These are phyloP conservation scores for Calycina marina DNA, from an alignment of 2,329 filamentous ascomycete genomes.

Conservation along the genomic window DNA sequence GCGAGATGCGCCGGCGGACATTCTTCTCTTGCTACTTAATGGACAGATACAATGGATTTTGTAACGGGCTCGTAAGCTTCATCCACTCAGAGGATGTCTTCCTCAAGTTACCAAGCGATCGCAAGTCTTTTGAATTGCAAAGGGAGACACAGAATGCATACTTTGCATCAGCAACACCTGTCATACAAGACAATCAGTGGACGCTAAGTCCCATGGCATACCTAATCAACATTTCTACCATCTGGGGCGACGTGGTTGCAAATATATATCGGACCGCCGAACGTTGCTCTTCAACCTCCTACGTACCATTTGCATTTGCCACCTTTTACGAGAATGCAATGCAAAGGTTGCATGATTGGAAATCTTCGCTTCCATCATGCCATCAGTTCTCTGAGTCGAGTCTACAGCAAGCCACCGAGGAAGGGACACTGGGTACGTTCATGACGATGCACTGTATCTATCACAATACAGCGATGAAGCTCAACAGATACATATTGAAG, in stretches of 20 bases:
- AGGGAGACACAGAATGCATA: slow-evolving; percentile 40
- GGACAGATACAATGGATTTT: slow-evolving; percentile 50
- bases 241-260: slow-evolving; percentile 51
- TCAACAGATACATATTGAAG: slow-evolving; percentile 44
- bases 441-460: slow-evolving; percentile 54
- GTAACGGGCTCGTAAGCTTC: slow-evolving; percentile 35
- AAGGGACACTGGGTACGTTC: slow-evolving; percentile 41
- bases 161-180: slow-evolving; percentile 38
- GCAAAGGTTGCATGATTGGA: slow-evolving; percentile 43
- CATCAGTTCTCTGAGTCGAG: slow-evolving; percentile 41
- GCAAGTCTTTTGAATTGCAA: slow-evolving; percentile 46
- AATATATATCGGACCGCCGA: slow-evolving; percentile 37
- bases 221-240: slow-evolving; percentile 44
- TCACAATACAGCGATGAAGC: slow-evolving; percentile 45
- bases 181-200: slow-evolving; percentile 25
- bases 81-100: slow-evolving; percentile 52
- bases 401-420: slow-evolving; percentile 37
- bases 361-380: slow-evolving; percentile 36
- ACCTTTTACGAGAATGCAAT: slow-evolving; percentile 36
- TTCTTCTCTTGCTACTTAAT: slow-evolving; percentile 60
- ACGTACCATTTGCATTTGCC: slow-evolving; percentile 24
- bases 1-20: slow-evolving; percentile 54
- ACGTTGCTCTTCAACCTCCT: slow-evolving; percentile 5
- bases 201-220: slow-evolving; percentile 34
- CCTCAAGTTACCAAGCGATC: slow-evolving; percentile 48